phyloP scores from a whole-genome alignment of 164 flowering plant species.

The Houttuynia cordata region DNA sequence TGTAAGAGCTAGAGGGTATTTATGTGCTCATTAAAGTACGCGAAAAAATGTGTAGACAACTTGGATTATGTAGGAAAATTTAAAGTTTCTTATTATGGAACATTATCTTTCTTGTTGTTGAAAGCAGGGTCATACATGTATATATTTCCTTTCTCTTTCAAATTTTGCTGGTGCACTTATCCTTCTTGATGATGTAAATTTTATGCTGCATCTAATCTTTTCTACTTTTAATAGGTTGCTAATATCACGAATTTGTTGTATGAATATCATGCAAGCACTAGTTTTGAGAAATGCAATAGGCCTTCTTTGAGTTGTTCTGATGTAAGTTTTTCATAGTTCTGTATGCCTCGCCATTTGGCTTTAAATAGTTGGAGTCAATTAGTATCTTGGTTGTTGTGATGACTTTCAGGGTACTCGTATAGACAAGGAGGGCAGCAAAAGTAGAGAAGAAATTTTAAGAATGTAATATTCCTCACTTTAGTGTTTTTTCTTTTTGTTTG shows the following conservation, averaged over 20 bases:
- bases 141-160: neutral
- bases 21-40: neutral
- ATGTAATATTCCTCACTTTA: neutral
- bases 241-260: slow-evolving; percentile 57
- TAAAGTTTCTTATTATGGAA: neutral
- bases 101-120: neutral
- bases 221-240: slow-evolving; percentile 29
- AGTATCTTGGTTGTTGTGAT: neutral
- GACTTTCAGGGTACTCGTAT: neutral
- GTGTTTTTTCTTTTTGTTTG: too few species aligned
- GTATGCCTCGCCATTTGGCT: too few species aligned
- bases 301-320: slow-evolving; percentile 10
- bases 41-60: neutral
- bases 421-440: neutral
- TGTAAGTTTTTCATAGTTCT: slow-evolving; percentile 27
- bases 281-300: slow-evolving; percentile 26
- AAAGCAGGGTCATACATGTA: neutral
- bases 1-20: too few species aligned
- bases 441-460: neutral
- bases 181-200: neutral
- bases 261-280: slow-evolving; percentile 28
- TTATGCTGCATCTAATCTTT: neutral
- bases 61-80: neutral
- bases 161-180: neutral
- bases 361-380: too few species aligned